Percentiles rank a stretch among this genome's conserved stretches.
Conservation (phyloP, 2,329 filamentous ascomycete species). For the Fulvia fulva region DNA sequence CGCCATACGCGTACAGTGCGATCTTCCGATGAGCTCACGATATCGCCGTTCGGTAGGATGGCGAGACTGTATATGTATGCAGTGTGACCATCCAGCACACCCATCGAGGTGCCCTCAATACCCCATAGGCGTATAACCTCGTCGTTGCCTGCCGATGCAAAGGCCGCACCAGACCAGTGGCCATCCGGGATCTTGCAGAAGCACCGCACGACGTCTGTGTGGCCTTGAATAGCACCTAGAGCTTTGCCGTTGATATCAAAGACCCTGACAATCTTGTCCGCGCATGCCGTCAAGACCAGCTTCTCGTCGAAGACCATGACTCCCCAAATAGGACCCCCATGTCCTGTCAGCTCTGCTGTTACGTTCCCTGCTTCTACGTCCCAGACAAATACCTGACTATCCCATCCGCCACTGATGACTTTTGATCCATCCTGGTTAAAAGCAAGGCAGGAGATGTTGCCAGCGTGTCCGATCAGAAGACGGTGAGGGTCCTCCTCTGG, state of each 20-base stretch:
- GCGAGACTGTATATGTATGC: conserved; percentile 90
- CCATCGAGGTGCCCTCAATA: conserved; percentile 69
- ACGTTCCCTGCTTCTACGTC: conserved; percentile 79
- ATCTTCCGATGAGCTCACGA: conserved; percentile 90
- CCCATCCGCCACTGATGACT: conserved; percentile 92
- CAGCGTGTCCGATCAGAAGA: conserved; percentile 76
- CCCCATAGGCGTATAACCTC: conserved; percentile 85
- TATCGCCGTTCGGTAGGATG: conserved; percentile 73
- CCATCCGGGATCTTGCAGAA: conserved; percentile 72
- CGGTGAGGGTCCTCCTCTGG: conserved; percentile 76
- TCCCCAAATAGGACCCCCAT: conserved; percentile 84
- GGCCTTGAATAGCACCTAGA: conserved; percentile 61
- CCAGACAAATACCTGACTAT: conserved; percentile 84
- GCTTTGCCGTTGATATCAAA: conserved; percentile 66
- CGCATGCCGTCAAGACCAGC: conserved; percentile 76
- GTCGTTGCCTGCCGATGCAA: conserved; percentile 93
- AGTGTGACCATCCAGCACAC: conserved; percentile 79
- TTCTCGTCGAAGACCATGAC: conserved; percentile 77
- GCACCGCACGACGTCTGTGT: conserved; percentile 81
- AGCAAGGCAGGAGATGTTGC: conserved; percentile 85
- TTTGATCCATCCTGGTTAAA: conserved; percentile 67
- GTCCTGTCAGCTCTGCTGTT: conserved; percentile 66
- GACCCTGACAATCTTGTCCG: conserved; percentile 83
- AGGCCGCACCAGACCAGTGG: conserved; percentile 80
- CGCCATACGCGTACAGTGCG: conserved; percentile 90